Base-by-base conservation (phyloP, 108 stramenopile genomes). In the Nannochloropsis gaditana region DNA sequence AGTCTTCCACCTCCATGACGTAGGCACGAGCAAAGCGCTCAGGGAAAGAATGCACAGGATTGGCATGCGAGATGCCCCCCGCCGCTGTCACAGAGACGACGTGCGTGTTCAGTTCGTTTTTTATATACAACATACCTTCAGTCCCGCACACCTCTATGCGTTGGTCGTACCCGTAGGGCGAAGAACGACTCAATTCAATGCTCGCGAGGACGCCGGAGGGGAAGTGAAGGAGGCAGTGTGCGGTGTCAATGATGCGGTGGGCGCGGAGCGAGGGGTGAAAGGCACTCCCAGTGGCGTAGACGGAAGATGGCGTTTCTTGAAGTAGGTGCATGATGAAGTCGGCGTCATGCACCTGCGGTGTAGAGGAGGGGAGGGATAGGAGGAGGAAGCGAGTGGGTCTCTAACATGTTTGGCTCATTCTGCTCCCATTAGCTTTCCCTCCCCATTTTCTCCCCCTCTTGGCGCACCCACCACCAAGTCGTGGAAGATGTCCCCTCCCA, bases 151-250 rank as follows among this genome's bases (percentile, higher is more conserved):
- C 83, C 83, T 87, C 87, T 41, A 87, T 87, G 42, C 87, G 87
- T 83, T 87, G 83, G 87, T 87, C 87, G 80, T 87, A 87, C 41
- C 87, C 87, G 21, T 84, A 84, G 42, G 83, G 79, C n/a, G 83
- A 80, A 79, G 79, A 84, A 43, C 87, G 79, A 17, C 79, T 84
- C 79, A 84, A 47, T 45, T 87, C 87, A 21, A 87, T 44, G 17
- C 80, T 84, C 44, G 83, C 83, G 21, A 84, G 45, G 10, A 83
- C 87, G 6, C 83, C 87, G 9, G 80, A 80, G 79, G 79, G 79
- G 45, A 87, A 87, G 2, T 79, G 45, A 80, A 87, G 83, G 79
- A 84, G 80, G n/a, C 79, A 80, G 83, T 79, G 42, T 9, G 87
- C 87, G 2, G 87, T 79, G 80, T 87, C 87, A 47, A 83, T 84